Evolutionary conservation across 2,329 filamentous ascomycete genomes (phyloP).

Genomic region (Myriosclerotinia curreyana): DNA sequence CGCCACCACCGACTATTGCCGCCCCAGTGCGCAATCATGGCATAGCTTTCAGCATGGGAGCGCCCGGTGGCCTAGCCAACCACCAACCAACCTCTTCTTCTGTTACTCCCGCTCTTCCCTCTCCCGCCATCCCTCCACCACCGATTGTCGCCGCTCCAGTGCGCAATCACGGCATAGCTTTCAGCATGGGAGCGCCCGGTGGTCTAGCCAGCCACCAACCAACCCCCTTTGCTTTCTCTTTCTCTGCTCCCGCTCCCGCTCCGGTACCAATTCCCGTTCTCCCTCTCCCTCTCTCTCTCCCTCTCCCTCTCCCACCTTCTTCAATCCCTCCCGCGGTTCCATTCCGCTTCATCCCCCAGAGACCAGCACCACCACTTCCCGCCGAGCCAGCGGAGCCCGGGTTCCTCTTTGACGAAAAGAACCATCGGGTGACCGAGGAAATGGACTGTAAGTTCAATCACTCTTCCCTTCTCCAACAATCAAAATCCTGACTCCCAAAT

Average conservation of each 20-base stretch:
- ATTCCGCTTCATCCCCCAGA: not conserved
- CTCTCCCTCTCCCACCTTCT: not conserved
- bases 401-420: not conserved
- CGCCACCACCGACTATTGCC: too few relatives aligned
- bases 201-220: too few relatives aligned
- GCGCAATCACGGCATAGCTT: too few relatives aligned
- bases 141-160: too few relatives aligned
- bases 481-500: not conserved
- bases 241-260: too few relatives aligned
- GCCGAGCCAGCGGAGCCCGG: not conserved
- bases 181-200: too few relatives aligned
- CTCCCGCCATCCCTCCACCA: too few relatives aligned
- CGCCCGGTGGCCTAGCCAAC: not conserved
- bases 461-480: not conserved
- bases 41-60: too few relatives aligned
- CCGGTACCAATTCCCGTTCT: not conserved
- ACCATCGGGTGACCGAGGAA: not conserved
- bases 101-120: too few relatives aligned
- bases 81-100: not conserved
- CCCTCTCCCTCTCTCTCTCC: not conserved
- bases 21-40: too few relatives aligned
- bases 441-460: slow-evolving; percentile 10
- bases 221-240: too few relatives aligned
- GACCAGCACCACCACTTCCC: not conserved
- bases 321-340: not conserved